Evolutionary conservation across 805 yeast species (phyloP).

Genomic region (Saccharomycopsis fodiens): DNA sequence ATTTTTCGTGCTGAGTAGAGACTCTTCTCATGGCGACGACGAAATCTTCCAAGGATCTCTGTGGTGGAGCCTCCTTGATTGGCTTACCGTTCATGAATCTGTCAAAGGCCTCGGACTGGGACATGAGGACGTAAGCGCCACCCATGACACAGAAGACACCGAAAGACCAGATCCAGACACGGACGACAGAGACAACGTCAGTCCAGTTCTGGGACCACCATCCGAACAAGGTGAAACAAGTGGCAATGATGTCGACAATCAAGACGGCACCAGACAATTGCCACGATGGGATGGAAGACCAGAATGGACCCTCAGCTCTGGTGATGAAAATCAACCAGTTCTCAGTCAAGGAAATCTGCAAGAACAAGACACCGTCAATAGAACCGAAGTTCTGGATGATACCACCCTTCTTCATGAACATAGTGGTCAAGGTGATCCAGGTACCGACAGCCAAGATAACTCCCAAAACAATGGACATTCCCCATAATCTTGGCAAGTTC

Average conservation of each 20-base stretch:
- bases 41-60: conserved; percentile 77
- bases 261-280: conserved; percentile 92
- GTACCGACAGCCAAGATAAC: conserved; percentile 81
- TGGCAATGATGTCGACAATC: conserved; percentile 83
- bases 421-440: conserved; percentile 91
- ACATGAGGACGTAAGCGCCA: conserved; percentile 94
- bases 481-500: conserved; percentile 97
- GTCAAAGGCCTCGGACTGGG: conserved; percentile 72
- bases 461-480: conserved; percentile 88
- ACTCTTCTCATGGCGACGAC: conserved; percentile 83
- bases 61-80: conserved; percentile 45
- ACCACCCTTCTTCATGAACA: conserved; percentile 88
- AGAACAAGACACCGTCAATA: conserved; percentile 85
- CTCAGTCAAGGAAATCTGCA: conserved; percentile 91
- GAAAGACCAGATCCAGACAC: conserved; percentile 93
- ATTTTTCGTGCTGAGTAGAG: conserved; percentile 83
- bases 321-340: conserved; percentile 96
- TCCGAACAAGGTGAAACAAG: conserved; percentile 88
- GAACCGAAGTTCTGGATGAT: conserved; percentile 95
- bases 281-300: conserved; percentile 96
- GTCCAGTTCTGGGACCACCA: conserved; percentile 99
- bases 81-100: conserved; percentile 79
- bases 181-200: conserved; percentile 88
- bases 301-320: conserved; percentile 97
- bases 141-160: conserved; percentile 96